A percentile compares a stretch with the other conserved stretches of the same genome.
Conservation (phyloP, 1,284 basidiomycete species). For the Agroathelia rolfsii region DNA sequence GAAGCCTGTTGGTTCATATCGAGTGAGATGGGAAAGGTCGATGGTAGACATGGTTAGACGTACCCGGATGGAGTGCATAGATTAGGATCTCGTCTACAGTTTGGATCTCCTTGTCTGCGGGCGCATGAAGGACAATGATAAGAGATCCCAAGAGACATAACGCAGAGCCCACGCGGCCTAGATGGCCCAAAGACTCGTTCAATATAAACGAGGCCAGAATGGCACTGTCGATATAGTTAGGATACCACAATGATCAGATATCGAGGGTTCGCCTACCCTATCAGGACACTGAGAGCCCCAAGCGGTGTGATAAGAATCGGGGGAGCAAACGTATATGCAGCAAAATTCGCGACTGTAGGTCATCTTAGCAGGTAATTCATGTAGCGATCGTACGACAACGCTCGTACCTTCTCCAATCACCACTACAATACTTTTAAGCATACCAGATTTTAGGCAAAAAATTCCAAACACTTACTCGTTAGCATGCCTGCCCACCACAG, state of each 20-base stretch:
- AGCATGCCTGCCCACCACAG: conserved; percentile 98
- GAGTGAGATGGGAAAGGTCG: conserved; percentile 7
- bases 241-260: conserved; percentile 5
- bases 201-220: conserved; percentile 90
- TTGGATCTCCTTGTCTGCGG: conserved; percentile 88
- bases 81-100: conserved; percentile 92
- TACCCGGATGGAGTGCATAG: conserved; percentile 86
- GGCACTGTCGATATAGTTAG: conserved; percentile 46
- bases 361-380: conserved; percentile 8
- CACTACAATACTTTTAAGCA: conserved; percentile 44
- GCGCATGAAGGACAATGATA: conserved; percentile 94
- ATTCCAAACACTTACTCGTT: conserved; percentile 57
- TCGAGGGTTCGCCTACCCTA: conserved; percentile 56
- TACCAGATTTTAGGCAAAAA: no score
- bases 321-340: conserved; percentile 96
- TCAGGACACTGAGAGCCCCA: conserved; percentile 93
- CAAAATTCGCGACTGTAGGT: conserved; percentile 87
- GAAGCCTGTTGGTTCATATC: conserved; percentile 49
- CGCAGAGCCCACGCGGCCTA: conserved; percentile 89
- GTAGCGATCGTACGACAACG: neutral
- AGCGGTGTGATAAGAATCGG: conserved; percentile 95
- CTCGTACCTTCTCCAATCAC: conserved; percentile 77
- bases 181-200: conserved; percentile 87
- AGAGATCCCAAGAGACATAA: conserved; percentile 87
- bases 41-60: conserved; percentile 16